These are phyloP conservation scores for Botrytis cinerea DNA, from an alignment of 2,329 filamentous ascomycete genomes.

Conservation along the genomic window DNA sequence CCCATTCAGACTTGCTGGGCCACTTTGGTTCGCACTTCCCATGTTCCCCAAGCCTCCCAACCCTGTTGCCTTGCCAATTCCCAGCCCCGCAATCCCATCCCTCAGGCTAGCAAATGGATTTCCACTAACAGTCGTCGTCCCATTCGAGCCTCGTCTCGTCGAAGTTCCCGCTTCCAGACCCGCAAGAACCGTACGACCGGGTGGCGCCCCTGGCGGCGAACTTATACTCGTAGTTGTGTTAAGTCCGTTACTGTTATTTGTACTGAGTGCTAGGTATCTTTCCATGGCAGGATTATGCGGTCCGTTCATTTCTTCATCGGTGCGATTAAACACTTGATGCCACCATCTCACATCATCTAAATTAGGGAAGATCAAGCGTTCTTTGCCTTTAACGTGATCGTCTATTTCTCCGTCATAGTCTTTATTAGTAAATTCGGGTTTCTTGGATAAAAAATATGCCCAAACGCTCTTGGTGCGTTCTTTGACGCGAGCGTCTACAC, in stretches of 20 bases:
- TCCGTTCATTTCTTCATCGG: constrained; percentile 91
- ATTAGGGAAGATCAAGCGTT: constrained; percentile 80
- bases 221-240: constrained; percentile 1
- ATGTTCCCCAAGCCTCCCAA: constrained; percentile 30
- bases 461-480: constrained; percentile 85
- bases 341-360: constrained; percentile 87
- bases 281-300: constrained; percentile 54
- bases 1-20: constrained; percentile 28
- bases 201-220: background rate
- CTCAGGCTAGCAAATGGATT: constrained; percentile 45
- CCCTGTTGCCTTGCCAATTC: constrained; percentile 41
- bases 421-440: constrained; percentile 78
- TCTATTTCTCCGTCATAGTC: constrained; percentile 75
- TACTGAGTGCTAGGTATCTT: constrained; percentile 31
- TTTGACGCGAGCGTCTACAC: constrained; percentile 66
- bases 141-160: constrained; percentile 37
- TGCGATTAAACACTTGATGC: constrained; percentile 82
- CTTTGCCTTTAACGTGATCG: constrained; percentile 75
- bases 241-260: constrained; percentile 20
- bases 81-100: constrained; percentile 49
- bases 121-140: constrained; percentile 42
- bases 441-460: constrained; percentile 88
- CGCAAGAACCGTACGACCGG: constrained; percentile 12
- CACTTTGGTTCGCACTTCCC: constrained; percentile 35
- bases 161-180: constrained; percentile 14